These are phyloP conservation scores for Suillus ampliporus DNA, from an alignment of 768 basidiomycete genomes.

Conservation along the genomic window DNA sequence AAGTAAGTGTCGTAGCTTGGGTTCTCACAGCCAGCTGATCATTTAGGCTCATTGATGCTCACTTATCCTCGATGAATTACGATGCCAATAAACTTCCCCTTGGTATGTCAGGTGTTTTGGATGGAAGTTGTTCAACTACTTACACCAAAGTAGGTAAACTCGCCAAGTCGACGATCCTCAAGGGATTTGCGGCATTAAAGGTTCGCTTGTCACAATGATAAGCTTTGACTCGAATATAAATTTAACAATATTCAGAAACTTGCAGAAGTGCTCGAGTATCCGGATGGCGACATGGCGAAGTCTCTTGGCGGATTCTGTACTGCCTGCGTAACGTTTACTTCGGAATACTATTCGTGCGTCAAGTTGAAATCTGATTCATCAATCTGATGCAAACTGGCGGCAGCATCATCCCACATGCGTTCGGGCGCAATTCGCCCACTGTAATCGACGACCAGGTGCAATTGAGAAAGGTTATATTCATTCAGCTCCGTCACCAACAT, in stretches of 20 bases:
- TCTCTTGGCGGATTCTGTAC: constrained; percentile 41
- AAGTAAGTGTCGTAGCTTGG: constrained; percentile 35
- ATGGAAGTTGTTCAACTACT: not conserved
- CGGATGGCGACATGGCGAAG: constrained; percentile 44
- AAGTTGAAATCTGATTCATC: not conserved
- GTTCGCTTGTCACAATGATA: constrained; percentile 28
- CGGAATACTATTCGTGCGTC: constrained; percentile 61
- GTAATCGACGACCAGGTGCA: constrained; percentile 44
- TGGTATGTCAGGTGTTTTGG: constrained; percentile 38
- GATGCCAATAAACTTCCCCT: constrained; percentile 69
- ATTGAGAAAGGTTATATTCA: constrained; percentile 48
- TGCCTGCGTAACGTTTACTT: constrained; percentile 55
- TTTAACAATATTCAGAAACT: constrained; percentile 39
- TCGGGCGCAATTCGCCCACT: constrained; percentile 53
- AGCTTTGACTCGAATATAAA: not conserved
- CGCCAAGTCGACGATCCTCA: constrained; percentile 62
- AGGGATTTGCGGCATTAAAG: constrained; percentile 64
- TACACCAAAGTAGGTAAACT: constrained; percentile 53
- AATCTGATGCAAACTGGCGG: not conserved
- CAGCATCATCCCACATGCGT: constrained; percentile 68
- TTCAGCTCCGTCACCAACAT: not conserved
- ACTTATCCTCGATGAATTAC: constrained; percentile 67
- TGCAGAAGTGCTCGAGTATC: constrained; percentile 57
- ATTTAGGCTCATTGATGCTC: constrained; percentile 55
- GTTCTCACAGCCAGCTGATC: constrained; percentile 8